These are phyloP conservation scores for Tephrocybe rancida DNA, from an alignment of 768 basidiomycete genomes.

Conservation along the genomic window DNA sequence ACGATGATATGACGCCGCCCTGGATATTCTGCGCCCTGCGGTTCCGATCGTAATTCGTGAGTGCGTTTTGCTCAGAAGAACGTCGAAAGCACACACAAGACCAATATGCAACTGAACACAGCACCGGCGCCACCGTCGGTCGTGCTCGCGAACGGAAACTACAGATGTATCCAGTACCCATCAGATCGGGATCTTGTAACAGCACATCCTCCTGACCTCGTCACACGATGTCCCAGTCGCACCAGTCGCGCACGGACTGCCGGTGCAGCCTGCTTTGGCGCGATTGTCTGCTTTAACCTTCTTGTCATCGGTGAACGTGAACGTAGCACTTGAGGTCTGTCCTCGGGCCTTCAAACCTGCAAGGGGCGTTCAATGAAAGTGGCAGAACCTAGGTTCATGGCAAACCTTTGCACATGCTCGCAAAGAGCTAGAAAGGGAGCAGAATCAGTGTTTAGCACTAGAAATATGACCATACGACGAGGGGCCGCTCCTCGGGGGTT, in stretches of 20 bases:
- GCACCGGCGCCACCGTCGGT: constrained; percentile 14
- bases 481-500: no score
- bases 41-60: not conserved
- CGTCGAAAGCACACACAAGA: constrained; percentile 1
- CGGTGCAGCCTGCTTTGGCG: constrained; percentile 3
- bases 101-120: constrained; percentile 12
- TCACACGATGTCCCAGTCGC: constrained; percentile 11
- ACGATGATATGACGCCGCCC: constrained; percentile 14
- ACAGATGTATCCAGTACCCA: not conserved
- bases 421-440: constrained; percentile 10
- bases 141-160: constrained; percentile 21
- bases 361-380: no score
- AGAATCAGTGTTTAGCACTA: no score
- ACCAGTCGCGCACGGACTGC: constrained; percentile 8
- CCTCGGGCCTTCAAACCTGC: no score
- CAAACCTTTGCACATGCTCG: constrained; percentile 14
- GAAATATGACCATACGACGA: no score
- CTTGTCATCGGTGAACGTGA: constrained; percentile 9
- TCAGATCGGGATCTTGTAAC: not conserved
- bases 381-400: no score
- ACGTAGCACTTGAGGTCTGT: not conserved
- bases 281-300: constrained; percentile 7
- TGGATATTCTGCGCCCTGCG: constrained; percentile 17
- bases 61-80: not conserved
- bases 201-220: no score